A percentile compares a stretch with the other conserved stretches of the same genome.
Conservation (phyloP, 768 basidiomycete species). For the Dendrothele bispora region DNA sequence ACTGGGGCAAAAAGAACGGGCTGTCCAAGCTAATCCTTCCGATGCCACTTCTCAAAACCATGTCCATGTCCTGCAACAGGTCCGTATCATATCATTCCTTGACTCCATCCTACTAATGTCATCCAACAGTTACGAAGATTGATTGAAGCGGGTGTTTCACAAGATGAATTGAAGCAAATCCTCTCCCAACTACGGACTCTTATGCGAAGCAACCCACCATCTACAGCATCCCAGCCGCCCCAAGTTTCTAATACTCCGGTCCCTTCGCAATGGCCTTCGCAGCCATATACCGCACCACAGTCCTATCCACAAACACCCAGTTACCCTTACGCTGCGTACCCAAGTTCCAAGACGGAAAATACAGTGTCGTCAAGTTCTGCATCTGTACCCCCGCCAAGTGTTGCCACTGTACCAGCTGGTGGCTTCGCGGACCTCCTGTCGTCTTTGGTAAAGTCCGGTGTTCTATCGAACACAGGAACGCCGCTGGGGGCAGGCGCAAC, state of each 20-base stretch:
- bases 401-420: slow-evolving; percentile 29
- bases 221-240: slow-evolving; percentile 38
- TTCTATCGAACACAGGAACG: slow-evolving; percentile 57
- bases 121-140: slow-evolving; percentile 58
- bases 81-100: slow-evolving; percentile 32
- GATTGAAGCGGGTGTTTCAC: slow-evolving; percentile 79
- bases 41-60: slow-evolving; percentile 71
- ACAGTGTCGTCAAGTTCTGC: slow-evolving; percentile 12
- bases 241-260: slow-evolving; percentile 28
- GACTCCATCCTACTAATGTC: slow-evolving; percentile 10
- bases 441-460: slow-evolving; percentile 77
- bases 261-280: slow-evolving; percentile 17
- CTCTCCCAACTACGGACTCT: slow-evolving; percentile 66
- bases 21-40: slow-evolving; percentile 69
- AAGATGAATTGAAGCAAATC: slow-evolving; percentile 77
- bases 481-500: slow-evolving; percentile 49
- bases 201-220: slow-evolving; percentile 46
- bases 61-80: slow-evolving; percentile 79
- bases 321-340: slow-evolving; percentile 16
- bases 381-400: slow-evolving; percentile 24
- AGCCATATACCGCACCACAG: slow-evolving; percentile 15
- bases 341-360: slow-evolving; percentile 20
- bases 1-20: slow-evolving; percentile 77
- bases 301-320: slow-evolving; percentile 16
- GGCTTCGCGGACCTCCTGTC: slow-evolving; percentile 62